Evolutionary conservation across 2,329 filamentous ascomycete genomes (phyloP), one percentile per base, ranked within the genome.

Genomic region (Talaromyces amestolkiae): DNA sequence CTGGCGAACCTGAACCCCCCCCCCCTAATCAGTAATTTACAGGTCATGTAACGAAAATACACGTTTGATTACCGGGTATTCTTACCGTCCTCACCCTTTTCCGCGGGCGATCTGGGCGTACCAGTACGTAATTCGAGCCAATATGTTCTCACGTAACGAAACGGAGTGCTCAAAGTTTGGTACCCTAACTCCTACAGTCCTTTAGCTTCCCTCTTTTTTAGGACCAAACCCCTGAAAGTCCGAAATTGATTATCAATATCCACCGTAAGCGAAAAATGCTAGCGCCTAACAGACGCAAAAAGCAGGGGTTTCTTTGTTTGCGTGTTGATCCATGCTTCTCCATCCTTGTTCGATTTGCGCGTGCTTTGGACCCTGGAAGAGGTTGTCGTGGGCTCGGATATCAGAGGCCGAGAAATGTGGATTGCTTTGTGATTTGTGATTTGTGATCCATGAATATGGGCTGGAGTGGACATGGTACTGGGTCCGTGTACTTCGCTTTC

Each of bases 381-480:
- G 15, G 15, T 15, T 17, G 47, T 17, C 24, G 17, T 31, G 47
- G 51, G 51, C 31, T 19, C 33, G 51, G 51, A 35, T 37, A 56
- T 37, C 51, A 56, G n/a, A 22, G 51, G 51, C 51, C 11, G 51
- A 37, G 35, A 45, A 59, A 31, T 39, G 37, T 59, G 56, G 56
- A 31, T 31, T 8, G 27, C 5, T 31, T 31, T 31, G 27, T 43
- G 27, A 31, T 31, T 31, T 31, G 27, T 43, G 56, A 27, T 45
- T 19, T 39, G 35, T 27, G 37, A 59, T 45, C 56, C 56, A 43
- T 45, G 56, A 22, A 10, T 31, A n/a, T 45, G 39, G 39, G 56
- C 35, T 24, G 9, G 37, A 59, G 19, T 24, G 39, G 39, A 59
- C 37, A 27, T 59, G 56, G 37, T 43, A 27, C 37, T 59, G 39